phyloP scores from a whole-genome alignment of 352 stramenopile species.

The Pythium insidiosum region DNA sequence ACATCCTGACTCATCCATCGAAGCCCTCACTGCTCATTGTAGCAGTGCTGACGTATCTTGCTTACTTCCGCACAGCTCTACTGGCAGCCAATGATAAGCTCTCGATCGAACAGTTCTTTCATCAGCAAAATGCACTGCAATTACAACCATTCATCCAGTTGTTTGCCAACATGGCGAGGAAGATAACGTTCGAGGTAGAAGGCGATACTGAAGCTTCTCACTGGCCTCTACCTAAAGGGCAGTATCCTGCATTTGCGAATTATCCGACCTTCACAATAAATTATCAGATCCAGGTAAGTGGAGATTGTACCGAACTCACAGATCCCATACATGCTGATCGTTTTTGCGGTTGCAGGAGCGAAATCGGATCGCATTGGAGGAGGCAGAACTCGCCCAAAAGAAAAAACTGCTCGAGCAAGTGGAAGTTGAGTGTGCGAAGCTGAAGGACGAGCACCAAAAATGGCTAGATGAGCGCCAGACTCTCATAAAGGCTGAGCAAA shows the following conservation, averaged over 20 bases:
- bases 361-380: conserved; percentile 72
- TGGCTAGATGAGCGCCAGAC: conserved; percentile 58
- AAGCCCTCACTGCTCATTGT: conserved; percentile 54
- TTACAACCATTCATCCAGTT: conserved; percentile 65
- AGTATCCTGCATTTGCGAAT: conserved; percentile 75
- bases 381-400: conserved; percentile 58
- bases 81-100: conserved; percentile 38
- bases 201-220: too few relatives aligned
- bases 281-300: conserved; percentile 73
- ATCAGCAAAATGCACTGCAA: conserved; percentile 77
- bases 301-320: neutral
- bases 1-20: conserved; percentile 70
- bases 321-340: conserved; percentile 1
- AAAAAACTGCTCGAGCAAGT: conserved; percentile 50
- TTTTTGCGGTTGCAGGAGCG: conserved; percentile 37
- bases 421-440: conserved; percentile 33
- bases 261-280: conserved; percentile 80
- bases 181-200: too few relatives aligned
- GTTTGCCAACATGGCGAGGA: conserved; percentile 41
- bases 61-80: conserved; percentile 58
- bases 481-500: conserved; percentile 54
- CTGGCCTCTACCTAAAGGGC: conserved; percentile 56
- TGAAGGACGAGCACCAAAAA: conserved; percentile 52
- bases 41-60: conserved; percentile 63
- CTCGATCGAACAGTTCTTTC: conserved; percentile 81